These are phyloP conservation scores for Fusarium zealandicum DNA, from an alignment of 2,329 filamentous ascomycete species.

Conservation along the genomic window DNA sequence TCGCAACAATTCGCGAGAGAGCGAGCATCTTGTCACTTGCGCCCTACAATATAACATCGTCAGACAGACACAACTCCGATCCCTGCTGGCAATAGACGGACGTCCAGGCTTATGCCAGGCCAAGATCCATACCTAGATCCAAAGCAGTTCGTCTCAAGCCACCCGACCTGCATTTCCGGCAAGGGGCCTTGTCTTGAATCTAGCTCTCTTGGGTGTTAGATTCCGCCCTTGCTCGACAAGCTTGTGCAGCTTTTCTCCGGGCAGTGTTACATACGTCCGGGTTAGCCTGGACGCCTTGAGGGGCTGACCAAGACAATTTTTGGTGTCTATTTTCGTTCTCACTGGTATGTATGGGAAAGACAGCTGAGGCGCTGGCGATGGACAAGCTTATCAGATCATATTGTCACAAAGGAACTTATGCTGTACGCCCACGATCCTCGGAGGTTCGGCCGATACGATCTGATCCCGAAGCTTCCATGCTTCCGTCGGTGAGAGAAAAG, in stretches of 20 bases:
- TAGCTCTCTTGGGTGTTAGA: slow-evolving; percentile 23
- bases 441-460: not conserved
- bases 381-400: not conserved
- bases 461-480: slow-evolving; percentile 12
- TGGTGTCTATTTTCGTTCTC: too few relatives aligned
- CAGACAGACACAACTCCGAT: slow-evolving; percentile 23
- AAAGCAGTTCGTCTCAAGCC: slow-evolving; percentile 29
- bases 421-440: too few relatives aligned
- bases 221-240: slow-evolving; percentile 34
- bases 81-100: slow-evolving; percentile 22
- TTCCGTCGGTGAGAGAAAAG: slow-evolving; percentile 5
- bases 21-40: slow-evolving; percentile 22
- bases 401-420: too few relatives aligned
- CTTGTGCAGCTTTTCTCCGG: not conserved
- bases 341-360: not conserved
- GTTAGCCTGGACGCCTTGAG: not conserved
- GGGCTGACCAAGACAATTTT: too few relatives aligned
- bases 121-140: not conserved
- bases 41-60: slow-evolving; percentile 12
- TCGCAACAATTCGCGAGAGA: slow-evolving; percentile 5
- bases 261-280: not conserved
- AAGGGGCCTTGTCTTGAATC: slow-evolving; percentile 17
- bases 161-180: slow-evolving; percentile 35
- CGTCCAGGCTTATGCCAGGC: slow-evolving; percentile 19
- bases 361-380: not conserved